phyloP scores from a whole-genome alignment of 306 rosid genomes.

The Dryas octopetala region DNA sequence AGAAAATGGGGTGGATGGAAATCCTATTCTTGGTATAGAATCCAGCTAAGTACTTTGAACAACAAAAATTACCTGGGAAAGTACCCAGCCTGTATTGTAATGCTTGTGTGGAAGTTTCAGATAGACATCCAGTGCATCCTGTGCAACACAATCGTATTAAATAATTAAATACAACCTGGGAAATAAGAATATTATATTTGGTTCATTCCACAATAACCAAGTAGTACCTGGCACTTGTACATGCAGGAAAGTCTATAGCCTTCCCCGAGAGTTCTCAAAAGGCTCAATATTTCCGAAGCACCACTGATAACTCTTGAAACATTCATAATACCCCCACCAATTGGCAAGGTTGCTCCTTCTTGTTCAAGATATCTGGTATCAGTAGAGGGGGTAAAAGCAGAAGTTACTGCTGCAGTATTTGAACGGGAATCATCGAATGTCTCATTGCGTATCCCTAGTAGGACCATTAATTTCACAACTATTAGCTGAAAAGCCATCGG shows the following conservation, averaged over 20 bases:
- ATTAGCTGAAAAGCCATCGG: slow-evolving; percentile 10
- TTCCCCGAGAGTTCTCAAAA: slow-evolving; percentile 84
- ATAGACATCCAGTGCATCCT: slow-evolving; percentile 90
- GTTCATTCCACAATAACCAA: slow-evolving; percentile 22
- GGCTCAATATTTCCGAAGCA: slow-evolving; percentile 70
- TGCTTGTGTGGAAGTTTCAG: slow-evolving; percentile 87
- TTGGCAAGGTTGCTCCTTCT: slow-evolving; percentile 43
- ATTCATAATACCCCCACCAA: slow-evolving; percentile 52
- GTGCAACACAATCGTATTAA: slow-evolving; percentile 29
- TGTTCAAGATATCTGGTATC: slow-evolving; percentile 64
- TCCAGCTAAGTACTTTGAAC: slow-evolving; percentile 11
- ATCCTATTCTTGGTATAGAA: slow-evolving; percentile 1
- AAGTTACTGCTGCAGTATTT: slow-evolving; percentile 45
- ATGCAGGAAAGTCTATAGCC: slow-evolving; percentile 88
- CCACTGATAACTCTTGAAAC: slow-evolving; percentile 59
- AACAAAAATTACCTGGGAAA: slow-evolving; percentile 73
- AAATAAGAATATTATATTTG: slow-evolving; percentile 23
- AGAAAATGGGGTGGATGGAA: neutral
- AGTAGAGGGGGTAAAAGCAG: slow-evolving; percentile 51
- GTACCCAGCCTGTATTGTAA: slow-evolving; percentile 96
- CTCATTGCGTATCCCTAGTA: slow-evolving; percentile 70
- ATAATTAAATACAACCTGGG: slow-evolving; percentile 27
- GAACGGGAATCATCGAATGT: slow-evolving; percentile 67
- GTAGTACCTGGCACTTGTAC: slow-evolving; percentile 85
- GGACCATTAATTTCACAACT: slow-evolving; percentile 6